These are phyloP conservation scores for Hyaloscypha hepaticicola DNA, from an alignment of 495 filamentous ascomycete species.

Conservation along the genomic window DNA sequence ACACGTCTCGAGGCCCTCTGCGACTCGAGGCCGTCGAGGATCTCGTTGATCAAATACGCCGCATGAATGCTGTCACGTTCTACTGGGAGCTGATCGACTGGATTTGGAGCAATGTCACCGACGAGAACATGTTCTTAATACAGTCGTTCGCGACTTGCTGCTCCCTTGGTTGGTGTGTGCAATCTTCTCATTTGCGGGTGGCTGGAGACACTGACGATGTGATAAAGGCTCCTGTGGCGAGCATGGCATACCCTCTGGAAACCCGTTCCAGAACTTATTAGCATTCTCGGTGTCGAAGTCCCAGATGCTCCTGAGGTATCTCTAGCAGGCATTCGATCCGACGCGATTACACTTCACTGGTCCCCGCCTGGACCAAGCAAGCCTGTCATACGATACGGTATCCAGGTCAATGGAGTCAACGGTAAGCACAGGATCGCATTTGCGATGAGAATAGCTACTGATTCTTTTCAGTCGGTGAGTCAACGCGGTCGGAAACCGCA, in stretches of 20 bases:
- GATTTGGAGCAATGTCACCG: slow-evolving; percentile 29
- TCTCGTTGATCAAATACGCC: slow-evolving; percentile 4
- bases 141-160: slow-evolving; percentile 32
- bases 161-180: slow-evolving; percentile 34
- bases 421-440: slow-evolving; percentile 50
- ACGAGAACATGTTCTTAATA: slow-evolving; percentile 32
- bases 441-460: slow-evolving; percentile 7
- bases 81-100: slow-evolving; percentile 25
- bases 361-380: slow-evolving; percentile 74
- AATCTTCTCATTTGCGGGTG: slow-evolving; percentile 6
- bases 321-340: slow-evolving; percentile 82
- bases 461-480: slow-evolving; percentile 70
- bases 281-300: slow-evolving; percentile 88
- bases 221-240: slow-evolving; percentile 70
- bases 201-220: slow-evolving; percentile 9
- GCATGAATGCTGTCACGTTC: slow-evolving; percentile 32
- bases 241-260: slow-evolving; percentile 85
- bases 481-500: slow-evolving; percentile 76
- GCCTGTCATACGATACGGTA: slow-evolving; percentile 80
- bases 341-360: slow-evolving; percentile 90
- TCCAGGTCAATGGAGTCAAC: slow-evolving; percentile 90
- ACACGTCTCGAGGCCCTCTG: background rate
- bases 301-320: slow-evolving; percentile 87
- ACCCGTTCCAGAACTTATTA: slow-evolving; percentile 85
- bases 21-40: background rate